Conservation (phyloP, 2,329 filamentous ascomycete species). For the Intubia oerlemansii region DNA sequence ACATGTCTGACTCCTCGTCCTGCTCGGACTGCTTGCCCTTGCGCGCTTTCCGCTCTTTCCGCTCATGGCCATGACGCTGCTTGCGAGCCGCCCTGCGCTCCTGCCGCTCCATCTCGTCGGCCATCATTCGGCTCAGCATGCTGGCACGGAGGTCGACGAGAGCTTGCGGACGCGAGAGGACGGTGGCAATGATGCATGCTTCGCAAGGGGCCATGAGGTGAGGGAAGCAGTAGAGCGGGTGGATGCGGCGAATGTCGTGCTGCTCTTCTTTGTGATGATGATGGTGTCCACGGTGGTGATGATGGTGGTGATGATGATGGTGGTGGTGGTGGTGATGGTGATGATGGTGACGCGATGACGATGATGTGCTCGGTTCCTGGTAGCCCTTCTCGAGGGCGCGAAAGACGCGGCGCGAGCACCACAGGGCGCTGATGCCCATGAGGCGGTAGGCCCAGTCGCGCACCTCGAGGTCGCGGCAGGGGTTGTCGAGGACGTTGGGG, state of each 20-base stretch:
- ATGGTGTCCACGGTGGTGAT: no score
- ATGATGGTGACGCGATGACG: not conserved
- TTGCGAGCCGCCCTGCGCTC: no score
- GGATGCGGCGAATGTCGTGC: not conserved
- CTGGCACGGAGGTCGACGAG: conserved; percentile 24
- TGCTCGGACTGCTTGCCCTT: no score
- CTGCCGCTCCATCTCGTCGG: conserved; percentile 1
- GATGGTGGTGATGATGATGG: no score
- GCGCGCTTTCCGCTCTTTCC: not conserved
- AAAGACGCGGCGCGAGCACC: conserved; percentile 5
- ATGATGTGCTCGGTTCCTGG: not conserved
- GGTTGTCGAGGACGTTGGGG: not conserved
- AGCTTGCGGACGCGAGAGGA: conserved; percentile 21
- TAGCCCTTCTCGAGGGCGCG: conserved; percentile 3
- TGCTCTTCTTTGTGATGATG: no score
- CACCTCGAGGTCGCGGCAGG: conserved; percentile 1
- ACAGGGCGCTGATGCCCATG: conserved; percentile 7
- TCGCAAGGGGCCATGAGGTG: conserved; percentile 19
- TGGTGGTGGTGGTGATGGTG: not conserved
- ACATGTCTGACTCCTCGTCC: no score
- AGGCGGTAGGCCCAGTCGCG: conserved; percentile 9
- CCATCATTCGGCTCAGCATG: conserved; percentile 17
- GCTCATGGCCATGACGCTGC: not conserved
- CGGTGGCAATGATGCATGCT: conserved; percentile 27
- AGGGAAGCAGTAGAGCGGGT: conserved; percentile 2